Conservation (phyloP, 1,284 basidiomycete genomes). For the Puccinia sorghi region DNA sequence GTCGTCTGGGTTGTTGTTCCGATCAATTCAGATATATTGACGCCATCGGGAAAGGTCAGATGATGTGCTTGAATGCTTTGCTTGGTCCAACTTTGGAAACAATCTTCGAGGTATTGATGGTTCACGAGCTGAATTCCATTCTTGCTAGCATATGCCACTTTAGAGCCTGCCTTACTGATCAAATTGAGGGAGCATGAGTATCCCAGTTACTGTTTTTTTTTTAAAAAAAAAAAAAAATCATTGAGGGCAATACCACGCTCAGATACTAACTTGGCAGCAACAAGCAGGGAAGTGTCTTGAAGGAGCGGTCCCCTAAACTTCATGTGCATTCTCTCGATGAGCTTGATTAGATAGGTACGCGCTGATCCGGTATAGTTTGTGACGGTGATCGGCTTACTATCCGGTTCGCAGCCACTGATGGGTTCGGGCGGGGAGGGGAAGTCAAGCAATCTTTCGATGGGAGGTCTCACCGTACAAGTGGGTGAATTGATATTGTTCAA, state of each 20-base stretch:
- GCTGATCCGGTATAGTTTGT: conserved; percentile 37
- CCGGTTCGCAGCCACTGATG: not conserved
- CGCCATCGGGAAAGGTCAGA: conserved; percentile 26
- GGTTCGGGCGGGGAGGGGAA: conserved; percentile 24
- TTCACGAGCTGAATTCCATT: conserved; percentile 40
- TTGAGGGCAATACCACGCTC: too few species aligned
- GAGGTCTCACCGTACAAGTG: conserved; percentile 18
- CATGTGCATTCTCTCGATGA: conserved; percentile 38
- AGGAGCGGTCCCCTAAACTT: conserved; percentile 30
- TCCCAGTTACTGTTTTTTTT: not conserved
- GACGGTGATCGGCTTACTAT: conserved; percentile 23
- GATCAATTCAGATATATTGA: conserved; percentile 6
- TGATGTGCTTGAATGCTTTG: conserved; percentile 11
- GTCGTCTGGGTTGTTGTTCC: not conserved
- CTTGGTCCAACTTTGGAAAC: conserved; percentile 41
- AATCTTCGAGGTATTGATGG: conserved; percentile 44
- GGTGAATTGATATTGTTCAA: conserved; percentile 17
- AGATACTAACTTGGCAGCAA: conserved; percentile 34
- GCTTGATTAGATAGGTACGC: conserved; percentile 16
- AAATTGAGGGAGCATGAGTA: not conserved
- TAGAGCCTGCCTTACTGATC: conserved; percentile 36
- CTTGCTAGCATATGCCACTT: conserved; percentile 29
- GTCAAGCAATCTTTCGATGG: conserved; percentile 38
- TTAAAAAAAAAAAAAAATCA: not conserved
- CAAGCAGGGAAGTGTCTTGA: conserved; percentile 6